These are phyloP conservation scores for Dioszegia crocea DNA, from an alignment of 768 basidiomycete genomes.

Conservation along the genomic window DNA sequence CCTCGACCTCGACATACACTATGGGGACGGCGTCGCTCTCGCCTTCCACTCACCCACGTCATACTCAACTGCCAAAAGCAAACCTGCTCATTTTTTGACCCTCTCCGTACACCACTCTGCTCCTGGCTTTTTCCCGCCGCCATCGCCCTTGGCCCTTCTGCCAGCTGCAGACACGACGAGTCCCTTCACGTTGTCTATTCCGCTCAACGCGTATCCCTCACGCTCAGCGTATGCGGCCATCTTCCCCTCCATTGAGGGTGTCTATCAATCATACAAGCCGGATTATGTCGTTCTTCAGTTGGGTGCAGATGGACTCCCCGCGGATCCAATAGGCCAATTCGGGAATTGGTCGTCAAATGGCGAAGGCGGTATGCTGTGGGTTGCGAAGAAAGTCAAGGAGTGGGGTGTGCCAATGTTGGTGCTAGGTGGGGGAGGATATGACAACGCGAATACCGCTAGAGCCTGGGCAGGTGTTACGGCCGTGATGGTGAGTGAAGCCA, in stretches of 20 bases:
- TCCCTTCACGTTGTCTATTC: slow-evolving; percentile 70
- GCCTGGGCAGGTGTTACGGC: slow-evolving; percentile 83
- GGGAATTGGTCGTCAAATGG: slow-evolving; percentile 62
- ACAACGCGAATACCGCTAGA: slow-evolving; percentile 74
- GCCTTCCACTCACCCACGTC: slow-evolving; percentile 52
- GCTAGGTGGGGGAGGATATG: slow-evolving; percentile 67
- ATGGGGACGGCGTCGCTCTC: slow-evolving; percentile 79
- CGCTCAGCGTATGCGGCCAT: slow-evolving; percentile 60
- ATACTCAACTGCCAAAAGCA: slow-evolving; percentile 43
- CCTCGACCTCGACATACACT: slow-evolving; percentile 87
- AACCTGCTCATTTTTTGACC: slow-evolving; percentile 55
- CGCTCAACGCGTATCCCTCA: slow-evolving; percentile 69
- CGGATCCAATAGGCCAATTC: slow-evolving; percentile 68
- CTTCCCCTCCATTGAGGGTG: slow-evolving; percentile 62
- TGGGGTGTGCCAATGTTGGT: slow-evolving; percentile 38
- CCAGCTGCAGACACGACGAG: slow-evolving; percentile 54
- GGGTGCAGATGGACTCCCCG: slow-evolving; percentile 79
- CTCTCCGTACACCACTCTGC: slow-evolving; percentile 79
- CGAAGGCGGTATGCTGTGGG: slow-evolving; percentile 66
- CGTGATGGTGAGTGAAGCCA: slow-evolving; percentile 62
- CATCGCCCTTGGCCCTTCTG: slow-evolving; percentile 32
- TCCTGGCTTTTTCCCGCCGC: slow-evolving; percentile 73
- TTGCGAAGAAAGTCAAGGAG: slow-evolving; percentile 17
- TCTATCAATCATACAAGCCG: slow-evolving; percentile 63
- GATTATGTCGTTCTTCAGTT: slow-evolving; percentile 80